Evolutionary conservation across 345 rosid genomes (phyloP), one percentile per base, ranked within the genome.

Genomic region (Hibiscus syriacus): DNA sequence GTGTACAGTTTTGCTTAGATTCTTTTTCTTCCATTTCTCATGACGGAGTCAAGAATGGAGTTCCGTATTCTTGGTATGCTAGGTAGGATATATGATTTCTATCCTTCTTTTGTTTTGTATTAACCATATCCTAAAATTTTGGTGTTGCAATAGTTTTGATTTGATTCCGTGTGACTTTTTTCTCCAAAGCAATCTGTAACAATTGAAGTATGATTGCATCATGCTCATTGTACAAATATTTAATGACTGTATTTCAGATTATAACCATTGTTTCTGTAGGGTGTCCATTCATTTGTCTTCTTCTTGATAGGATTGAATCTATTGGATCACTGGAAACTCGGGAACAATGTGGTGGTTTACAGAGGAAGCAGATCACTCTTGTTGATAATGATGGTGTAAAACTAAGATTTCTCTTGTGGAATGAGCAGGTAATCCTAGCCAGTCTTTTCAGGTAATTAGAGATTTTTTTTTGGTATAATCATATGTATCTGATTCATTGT

Each of bases 391-490:
- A 91, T 74, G 93, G 88, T 7, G 63, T 73, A 74, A 84, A 70
- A 75, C 53, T 88, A 53, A 84, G 87, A 29, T 89, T 89, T 80
- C 76, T 91, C 67, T 75, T 94, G 70, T 91, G 99, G 99, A 97
- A 90, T 45, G 96, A 94, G 73, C 97, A 91, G 72, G 80, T 81
- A 75, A 72, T 86, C 68, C 77, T 91, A 32, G 92, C 93, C 73
- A 89, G 88, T 76, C 88, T 91, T 71, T 77, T 91, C 77, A 94
- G 99, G 99, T 89, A 82, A 48, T 59, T 81, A n/a, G n/a, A n/a
- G n/a, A n/a, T n/a, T n/a, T n/a, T n/a, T n/a, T n/a, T n/a, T n/a
- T n/a, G n/a, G n/a, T n/a, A n/a, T n/a, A n/a, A n/a, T n/a, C n/a
- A n/a, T n/a, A n/a, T n/a, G n/a, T n/a, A n/a, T n/a, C n/a, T n/a